These are phyloP conservation scores for Glycyrrhiza uralensis DNA, from an alignment of 306 rosid genomes.

Conservation along the genomic window DNA sequence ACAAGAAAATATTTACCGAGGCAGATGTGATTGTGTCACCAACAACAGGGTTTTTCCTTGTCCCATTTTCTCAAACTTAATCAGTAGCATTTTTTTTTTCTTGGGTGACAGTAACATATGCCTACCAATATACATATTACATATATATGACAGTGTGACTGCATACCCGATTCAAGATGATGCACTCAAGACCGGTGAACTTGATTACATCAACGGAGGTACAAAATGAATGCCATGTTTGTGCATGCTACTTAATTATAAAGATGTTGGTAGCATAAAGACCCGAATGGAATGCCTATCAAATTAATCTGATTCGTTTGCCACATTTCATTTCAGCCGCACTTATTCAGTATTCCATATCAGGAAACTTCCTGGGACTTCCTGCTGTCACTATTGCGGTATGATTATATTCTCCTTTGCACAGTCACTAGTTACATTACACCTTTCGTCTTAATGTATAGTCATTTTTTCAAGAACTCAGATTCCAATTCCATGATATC, in stretches of 20 bases:
- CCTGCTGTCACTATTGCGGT: constrained; percentile 83
- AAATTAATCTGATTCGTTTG: constrained; percentile 3
- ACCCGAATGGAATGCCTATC: no score
- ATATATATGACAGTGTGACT: constrained; percentile 64
- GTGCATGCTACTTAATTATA: not conserved
- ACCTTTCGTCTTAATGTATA: no score
- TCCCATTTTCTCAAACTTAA: constrained; percentile 5
- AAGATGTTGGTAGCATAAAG: not conserved
- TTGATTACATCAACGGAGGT: constrained; percentile 96
- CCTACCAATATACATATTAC: no score
- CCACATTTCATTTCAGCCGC: constrained; percentile 58
- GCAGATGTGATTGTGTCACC: constrained; percentile 93
- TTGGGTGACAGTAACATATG: not conserved
- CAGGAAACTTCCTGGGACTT: constrained; percentile 89
- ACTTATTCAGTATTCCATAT: constrained; percentile 70
- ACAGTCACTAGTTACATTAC: not conserved
- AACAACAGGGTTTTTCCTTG: constrained; percentile 64
- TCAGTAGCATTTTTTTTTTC: not conserved
- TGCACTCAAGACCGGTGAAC: constrained; percentile 86
- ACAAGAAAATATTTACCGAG: constrained; percentile 54
- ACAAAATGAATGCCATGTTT: constrained; percentile 3
- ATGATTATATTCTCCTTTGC: constrained; percentile 26
- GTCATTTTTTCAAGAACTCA: not conserved
- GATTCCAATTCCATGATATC: not conserved
- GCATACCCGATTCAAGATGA: constrained; percentile 76